Evolutionary conservation across 2,329 filamentous ascomycete species (phyloP).

Genomic region (Aspergillus tanneri): DNA sequence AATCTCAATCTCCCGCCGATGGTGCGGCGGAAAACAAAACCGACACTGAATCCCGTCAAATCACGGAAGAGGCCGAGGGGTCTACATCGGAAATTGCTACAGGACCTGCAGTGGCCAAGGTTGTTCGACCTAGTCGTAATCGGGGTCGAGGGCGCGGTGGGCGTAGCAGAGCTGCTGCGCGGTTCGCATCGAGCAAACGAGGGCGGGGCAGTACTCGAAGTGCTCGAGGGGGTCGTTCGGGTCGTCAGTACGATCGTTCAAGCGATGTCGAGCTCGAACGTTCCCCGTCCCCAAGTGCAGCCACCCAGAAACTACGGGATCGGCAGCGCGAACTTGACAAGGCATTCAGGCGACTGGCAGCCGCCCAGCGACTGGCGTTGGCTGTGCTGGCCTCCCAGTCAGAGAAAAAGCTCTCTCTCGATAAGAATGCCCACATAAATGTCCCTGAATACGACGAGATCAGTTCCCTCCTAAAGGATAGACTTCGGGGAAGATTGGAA

Average conservation of each 20-base stretch:
- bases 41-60: constrained; percentile 21
- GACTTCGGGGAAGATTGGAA: constrained; percentile 29
- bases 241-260: constrained; percentile 27
- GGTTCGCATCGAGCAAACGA: constrained; percentile 20
- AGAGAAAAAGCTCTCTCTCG: constrained; percentile 39
- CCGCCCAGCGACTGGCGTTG: constrained; percentile 42
- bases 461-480: constrained; percentile 30
- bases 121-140: constrained; percentile 31
- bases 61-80: constrained; percentile 26
- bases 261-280: constrained; percentile 33
- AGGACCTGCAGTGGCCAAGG: constrained; percentile 24
- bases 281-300: constrained; percentile 38
- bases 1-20: constrained; percentile 21
- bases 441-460: constrained; percentile 42
- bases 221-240: constrained; percentile 24
- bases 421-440: constrained; percentile 43
- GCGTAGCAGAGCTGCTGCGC: constrained; percentile 30
- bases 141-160: constrained; percentile 36
- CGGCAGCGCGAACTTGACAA: constrained; percentile 45
- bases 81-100: constrained; percentile 20
- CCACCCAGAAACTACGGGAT: constrained; percentile 40
- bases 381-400: constrained; percentile 41
- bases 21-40: constrained; percentile 14
- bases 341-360: constrained; percentile 43
- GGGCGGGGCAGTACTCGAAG: constrained; percentile 33